phyloP scores from a whole-genome alignment of 129 eudicot genomes.

The Deinandra increscens region DNA sequence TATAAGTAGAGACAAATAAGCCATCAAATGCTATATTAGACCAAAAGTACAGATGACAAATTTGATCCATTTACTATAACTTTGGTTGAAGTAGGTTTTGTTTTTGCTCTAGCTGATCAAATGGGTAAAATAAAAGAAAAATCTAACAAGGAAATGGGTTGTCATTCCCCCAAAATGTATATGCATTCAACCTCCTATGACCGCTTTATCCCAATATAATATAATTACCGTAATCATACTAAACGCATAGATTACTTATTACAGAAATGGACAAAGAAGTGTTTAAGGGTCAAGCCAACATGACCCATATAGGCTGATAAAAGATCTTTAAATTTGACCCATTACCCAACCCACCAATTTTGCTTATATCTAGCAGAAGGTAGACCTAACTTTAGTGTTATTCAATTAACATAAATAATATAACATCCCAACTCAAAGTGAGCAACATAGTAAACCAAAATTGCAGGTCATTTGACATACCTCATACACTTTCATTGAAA shows the following conservation, averaged over 20 bases:
- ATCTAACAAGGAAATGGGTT: background rate
- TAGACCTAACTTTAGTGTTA: background rate
- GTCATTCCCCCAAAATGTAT: background rate
- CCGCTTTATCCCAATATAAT: background rate
- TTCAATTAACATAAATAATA: conserved; percentile 1
- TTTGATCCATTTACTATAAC: conserved; percentile 3
- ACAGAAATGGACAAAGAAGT: background rate
- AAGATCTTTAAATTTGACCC: background rate
- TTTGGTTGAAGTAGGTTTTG: background rate
- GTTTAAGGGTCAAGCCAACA: background rate
- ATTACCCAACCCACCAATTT: background rate
- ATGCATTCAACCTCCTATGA: background rate
- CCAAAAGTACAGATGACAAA: background rate
- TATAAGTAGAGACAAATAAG: background rate
- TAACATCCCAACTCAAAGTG: background rate
- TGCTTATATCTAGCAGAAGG: background rate
- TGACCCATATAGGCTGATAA: background rate
- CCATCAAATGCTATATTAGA: background rate
- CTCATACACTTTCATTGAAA: conserved; percentile 62
- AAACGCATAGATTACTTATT: background rate
- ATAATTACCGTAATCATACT: background rate
- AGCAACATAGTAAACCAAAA: background rate
- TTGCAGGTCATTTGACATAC: conserved; percentile 22
- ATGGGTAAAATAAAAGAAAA: background rate
- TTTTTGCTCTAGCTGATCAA: background rate